A percentile compares a stretch with the other conserved stretches of the same genome.
Conservation (phyloP, 139 green algal species). For the Volvox reticuliferus region DNA sequence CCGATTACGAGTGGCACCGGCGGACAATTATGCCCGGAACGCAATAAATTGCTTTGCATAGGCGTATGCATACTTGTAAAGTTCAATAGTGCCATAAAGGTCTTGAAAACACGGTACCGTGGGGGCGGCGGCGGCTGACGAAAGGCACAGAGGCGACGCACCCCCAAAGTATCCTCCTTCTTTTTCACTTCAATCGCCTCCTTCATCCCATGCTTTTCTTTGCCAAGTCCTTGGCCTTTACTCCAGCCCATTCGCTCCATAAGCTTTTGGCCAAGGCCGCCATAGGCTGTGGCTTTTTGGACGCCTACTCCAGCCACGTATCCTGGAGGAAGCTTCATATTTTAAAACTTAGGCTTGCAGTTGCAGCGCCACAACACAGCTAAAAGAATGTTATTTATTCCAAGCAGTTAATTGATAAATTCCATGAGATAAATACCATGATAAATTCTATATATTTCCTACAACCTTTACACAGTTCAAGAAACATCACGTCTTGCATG, state of each 20-base stretch:
- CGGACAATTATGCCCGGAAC: too few relatives aligned
- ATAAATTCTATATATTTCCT: not conserved
- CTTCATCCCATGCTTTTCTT: slow-evolving; percentile 76
- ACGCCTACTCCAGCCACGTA: slow-evolving; percentile 82
- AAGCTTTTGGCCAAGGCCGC: slow-evolving; percentile 87
- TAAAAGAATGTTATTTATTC: not conserved
- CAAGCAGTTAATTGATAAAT: not conserved
- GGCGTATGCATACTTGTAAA: too few relatives aligned
- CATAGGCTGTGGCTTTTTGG: slow-evolving; percentile 78
- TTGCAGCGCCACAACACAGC: too few relatives aligned
- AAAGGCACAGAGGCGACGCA: slow-evolving; percentile 43
- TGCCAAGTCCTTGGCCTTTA: slow-evolving; percentile 84
- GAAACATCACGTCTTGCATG: not conserved
- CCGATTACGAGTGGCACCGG: too few relatives aligned
- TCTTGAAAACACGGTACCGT: too few relatives aligned
- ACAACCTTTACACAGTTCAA: not conserved
- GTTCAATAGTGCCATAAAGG: too few relatives aligned
- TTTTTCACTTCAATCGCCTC: slow-evolving; percentile 86
- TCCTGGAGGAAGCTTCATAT: slow-evolving; percentile 89
- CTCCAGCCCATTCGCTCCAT: slow-evolving; percentile 87
- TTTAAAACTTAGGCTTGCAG: not conserved
- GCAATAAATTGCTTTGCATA: too few relatives aligned
- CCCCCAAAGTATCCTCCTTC: slow-evolving; percentile 87
- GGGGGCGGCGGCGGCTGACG: not conserved
- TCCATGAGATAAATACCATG: not conserved